These are phyloP conservation scores for Pichia kudriavzevii DNA, from an alignment of 1,139 yeast genomes.

Conservation along the genomic window DNA sequence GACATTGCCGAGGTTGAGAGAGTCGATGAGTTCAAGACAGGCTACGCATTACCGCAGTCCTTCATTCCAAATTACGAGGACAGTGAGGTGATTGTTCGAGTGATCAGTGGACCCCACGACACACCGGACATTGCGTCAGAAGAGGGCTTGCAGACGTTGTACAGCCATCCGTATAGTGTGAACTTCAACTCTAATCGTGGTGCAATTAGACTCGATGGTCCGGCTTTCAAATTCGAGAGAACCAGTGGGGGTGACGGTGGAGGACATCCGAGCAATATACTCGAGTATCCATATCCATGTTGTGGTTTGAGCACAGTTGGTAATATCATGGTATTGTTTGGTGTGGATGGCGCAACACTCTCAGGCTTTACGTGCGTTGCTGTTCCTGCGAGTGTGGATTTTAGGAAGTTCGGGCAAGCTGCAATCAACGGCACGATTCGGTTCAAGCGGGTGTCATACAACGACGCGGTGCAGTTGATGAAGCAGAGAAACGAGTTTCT, in stretches of 20 bases:
- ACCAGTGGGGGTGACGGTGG: slow-evolving; percentile 33
- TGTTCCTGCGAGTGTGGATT: slow-evolving; percentile 29
- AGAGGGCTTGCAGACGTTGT: slow-evolving; percentile 27
- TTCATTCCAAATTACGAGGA: slow-evolving; percentile 21
- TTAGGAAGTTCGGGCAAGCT: slow-evolving; percentile 35
- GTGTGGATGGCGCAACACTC: slow-evolving; percentile 33
- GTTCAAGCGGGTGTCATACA: slow-evolving; percentile 26
- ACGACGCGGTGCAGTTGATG: slow-evolving; percentile 27
- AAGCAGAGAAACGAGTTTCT: slow-evolving; percentile 24
- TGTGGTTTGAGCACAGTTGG: slow-evolving; percentile 34
- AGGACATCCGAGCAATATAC: slow-evolving; percentile 32
- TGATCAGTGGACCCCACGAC: slow-evolving; percentile 33
- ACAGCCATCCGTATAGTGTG: slow-evolving; percentile 26
- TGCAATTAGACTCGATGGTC: slow-evolving; percentile 32
- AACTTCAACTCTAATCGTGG: slow-evolving; percentile 34
- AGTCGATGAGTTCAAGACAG: slow-evolving; percentile 15
- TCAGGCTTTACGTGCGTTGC: slow-evolving; percentile 32
- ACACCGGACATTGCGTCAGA: slow-evolving; percentile 30
- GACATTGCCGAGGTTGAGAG: slow-evolving; percentile 14
- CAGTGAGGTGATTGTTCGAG: slow-evolving; percentile 26
- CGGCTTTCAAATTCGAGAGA: slow-evolving; percentile 28
- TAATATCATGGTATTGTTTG: slow-evolving; percentile 29
- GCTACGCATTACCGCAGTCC: slow-evolving; percentile 22
- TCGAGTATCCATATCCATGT: slow-evolving; percentile 33
- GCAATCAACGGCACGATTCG: slow-evolving; percentile 26